Base-by-base conservation (phyloP, 805 yeast genomes). In the Schwanniomyces polymorphus region DNA sequence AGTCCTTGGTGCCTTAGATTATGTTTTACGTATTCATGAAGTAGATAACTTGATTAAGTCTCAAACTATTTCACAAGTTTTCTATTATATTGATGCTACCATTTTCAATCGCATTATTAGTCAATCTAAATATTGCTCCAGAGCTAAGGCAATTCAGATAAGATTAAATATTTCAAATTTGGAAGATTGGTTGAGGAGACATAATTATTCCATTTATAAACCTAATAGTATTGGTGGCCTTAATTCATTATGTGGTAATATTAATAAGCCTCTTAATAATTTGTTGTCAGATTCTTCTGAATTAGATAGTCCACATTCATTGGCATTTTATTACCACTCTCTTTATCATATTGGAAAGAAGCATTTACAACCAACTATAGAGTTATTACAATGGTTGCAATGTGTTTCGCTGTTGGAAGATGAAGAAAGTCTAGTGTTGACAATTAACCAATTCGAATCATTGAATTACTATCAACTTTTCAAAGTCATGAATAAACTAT, bases 121-220 rank as follows among this genome's bases (percentile, higher is more conserved):
- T 17, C 83, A 80, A 51, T 81, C 86, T 27, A 86, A 81, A 56
- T 86, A 86, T 54, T 75, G 87, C 42, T 81, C 96, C 0, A 78
- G 99, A 49, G 78, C 89, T 0, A 81, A 85, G 51, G 98, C 97
- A 0, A 82, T 94, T 66, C 98, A 94, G 61, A 85, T 94, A 40
- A 74, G 97, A 46, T 77, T 94, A 45, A 94, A 94, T 57, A 59
- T 94, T 8, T 90, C 97, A 0, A 79, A 87, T 5, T 68, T 94
- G 38, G 97, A 94, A 65, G 97, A 94, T 60, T 94, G 99, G 99
- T 79, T 92, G 27, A 79, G 96, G 49, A 75, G 81, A 5, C 86
- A 84, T 55, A 81, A 83, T 57, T 71, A 78, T 53, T 73, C 74
- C 26, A 80, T 63, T 4, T 60, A 49, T 40, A 57, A 55, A 39